Percentiles rank a stretch among this genome's conserved stretches.
Evolutionary conservation across 176 grass and related monocot genomes (phyloP).

Genomic region (Secale cereale): DNA sequence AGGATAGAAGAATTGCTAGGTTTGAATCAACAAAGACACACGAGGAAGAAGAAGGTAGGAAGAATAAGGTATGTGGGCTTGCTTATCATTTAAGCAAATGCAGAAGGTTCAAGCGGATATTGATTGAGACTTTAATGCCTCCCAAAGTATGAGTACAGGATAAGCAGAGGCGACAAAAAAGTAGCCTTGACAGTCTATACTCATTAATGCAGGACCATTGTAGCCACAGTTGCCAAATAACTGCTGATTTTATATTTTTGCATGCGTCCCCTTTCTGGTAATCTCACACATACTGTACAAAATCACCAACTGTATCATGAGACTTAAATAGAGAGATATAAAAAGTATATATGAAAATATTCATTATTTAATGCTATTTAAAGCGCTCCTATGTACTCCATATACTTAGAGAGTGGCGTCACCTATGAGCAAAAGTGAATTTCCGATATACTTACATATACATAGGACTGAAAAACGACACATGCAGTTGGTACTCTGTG

Average conservation of each 20-base stretch:
- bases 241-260: neutral
- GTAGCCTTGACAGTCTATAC: constrained; percentile 5
- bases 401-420: too few relatives aligned
- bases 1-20: neutral
- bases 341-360: neutral
- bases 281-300: neutral
- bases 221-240: neutral
- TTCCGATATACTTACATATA: too few relatives aligned
- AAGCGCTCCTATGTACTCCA: neutral
- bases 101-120: neutral
- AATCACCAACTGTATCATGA: too few relatives aligned
- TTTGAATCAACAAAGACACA: neutral
- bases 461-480: neutral
- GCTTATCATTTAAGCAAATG: neutral
- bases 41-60: neutral
- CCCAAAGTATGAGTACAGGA: neutral
- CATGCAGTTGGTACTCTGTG: too few relatives aligned
- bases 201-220: constrained; percentile 30
- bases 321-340: too few relatives aligned
- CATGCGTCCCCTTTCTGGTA: neutral
- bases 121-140: neutral
- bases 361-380: neutral
- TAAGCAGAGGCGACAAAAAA: constrained; percentile 13
- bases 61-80: neutral
- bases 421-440: too few relatives aligned